phyloP scores from a whole-genome alignment of 1,284 basidiomycete genomes.

The Sphagnurus paluster region DNA sequence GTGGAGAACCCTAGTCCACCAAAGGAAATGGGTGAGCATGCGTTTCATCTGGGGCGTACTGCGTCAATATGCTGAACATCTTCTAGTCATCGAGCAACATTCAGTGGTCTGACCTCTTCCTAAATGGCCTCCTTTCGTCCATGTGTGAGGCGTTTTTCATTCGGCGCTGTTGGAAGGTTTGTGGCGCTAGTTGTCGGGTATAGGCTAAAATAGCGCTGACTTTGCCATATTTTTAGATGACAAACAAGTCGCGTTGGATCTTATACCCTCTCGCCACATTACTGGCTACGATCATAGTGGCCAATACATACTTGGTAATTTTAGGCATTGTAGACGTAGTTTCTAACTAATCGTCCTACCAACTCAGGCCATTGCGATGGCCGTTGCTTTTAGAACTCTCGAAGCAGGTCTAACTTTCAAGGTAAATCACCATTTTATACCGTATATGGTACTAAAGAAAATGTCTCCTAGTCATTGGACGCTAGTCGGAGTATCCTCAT shows the following conservation, averaged over 20 bases:
- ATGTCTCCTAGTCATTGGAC: constrained; percentile 30
- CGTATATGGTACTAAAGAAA: constrained; percentile 2
- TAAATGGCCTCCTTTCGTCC: constrained; percentile 47
- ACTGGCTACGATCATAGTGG: constrained; percentile 27
- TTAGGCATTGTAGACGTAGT: neutral
- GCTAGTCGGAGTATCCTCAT: constrained; percentile 32
- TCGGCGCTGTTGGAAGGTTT: constrained; percentile 50
- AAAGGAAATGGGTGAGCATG: constrained; percentile 39
- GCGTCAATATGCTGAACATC: neutral
- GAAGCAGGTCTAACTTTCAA: constrained; percentile 21
- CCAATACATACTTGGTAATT: constrained; percentile 41
- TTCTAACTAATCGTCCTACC: neutral
- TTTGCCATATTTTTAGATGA: constrained; percentile 33
- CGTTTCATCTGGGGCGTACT: neutral
- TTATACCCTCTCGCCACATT: constrained; percentile 32
- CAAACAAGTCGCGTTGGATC: constrained; percentile 36
- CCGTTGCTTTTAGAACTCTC: constrained; percentile 25
- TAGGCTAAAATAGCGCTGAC: too few species aligned
- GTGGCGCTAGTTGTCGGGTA: constrained; percentile 9
- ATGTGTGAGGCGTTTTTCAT: constrained; percentile 49
- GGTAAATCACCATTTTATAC: constrained; percentile 11
- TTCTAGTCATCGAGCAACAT: constrained; percentile 38
- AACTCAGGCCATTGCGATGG: constrained; percentile 31
- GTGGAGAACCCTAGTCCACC: constrained; percentile 41
- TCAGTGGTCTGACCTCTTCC: constrained; percentile 44